Evolutionary conservation across 495 filamentous ascomycete species (phyloP).

Genomic region (Cercophora newfieldiana): DNA sequence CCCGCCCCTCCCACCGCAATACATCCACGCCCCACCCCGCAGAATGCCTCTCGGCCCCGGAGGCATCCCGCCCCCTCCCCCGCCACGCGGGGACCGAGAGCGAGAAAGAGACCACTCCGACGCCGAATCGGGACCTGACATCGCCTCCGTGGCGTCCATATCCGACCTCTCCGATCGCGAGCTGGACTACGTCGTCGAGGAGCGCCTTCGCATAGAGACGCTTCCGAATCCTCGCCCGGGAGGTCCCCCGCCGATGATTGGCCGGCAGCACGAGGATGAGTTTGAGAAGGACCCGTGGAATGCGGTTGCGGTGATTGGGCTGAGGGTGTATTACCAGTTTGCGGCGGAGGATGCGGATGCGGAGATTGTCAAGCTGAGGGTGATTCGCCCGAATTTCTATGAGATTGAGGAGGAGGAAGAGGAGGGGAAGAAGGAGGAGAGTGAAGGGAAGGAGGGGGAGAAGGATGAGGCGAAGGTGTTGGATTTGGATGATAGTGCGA

Average conservation of each 20-base stretch:
- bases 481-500: slow-evolving; percentile 51
- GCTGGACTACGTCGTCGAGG: slow-evolving; percentile 33
- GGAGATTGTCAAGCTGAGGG: slow-evolving; percentile 45
- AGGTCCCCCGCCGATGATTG: not conserved
- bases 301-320: slow-evolving; percentile 75
- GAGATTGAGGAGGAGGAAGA: slow-evolving; percentile 28
- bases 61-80: not conserved
- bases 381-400: slow-evolving; percentile 41
- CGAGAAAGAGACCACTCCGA: too few relatives aligned
- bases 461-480: slow-evolving; percentile 38
- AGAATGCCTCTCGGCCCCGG: not conserved
- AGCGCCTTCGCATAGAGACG: slow-evolving; percentile 5
- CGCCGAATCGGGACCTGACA: slow-evolving; percentile 22
- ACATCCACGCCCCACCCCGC: not conserved
- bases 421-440: slow-evolving; percentile 19
- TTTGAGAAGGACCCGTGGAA: slow-evolving; percentile 74
- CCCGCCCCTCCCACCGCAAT: not conserved
- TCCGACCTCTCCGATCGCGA: slow-evolving; percentile 40
- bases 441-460: slow-evolving; percentile 11
- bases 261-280: slow-evolving; percentile 33
- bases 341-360: slow-evolving; percentile 50
- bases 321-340: slow-evolving; percentile 70
- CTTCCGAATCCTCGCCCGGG: not conserved
- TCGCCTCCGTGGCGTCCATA: slow-evolving; percentile 35
- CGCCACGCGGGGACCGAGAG: not conserved